Conservation (phyloP, 1,139 yeast species). For the Saccharomyces pastorianus region DNA sequence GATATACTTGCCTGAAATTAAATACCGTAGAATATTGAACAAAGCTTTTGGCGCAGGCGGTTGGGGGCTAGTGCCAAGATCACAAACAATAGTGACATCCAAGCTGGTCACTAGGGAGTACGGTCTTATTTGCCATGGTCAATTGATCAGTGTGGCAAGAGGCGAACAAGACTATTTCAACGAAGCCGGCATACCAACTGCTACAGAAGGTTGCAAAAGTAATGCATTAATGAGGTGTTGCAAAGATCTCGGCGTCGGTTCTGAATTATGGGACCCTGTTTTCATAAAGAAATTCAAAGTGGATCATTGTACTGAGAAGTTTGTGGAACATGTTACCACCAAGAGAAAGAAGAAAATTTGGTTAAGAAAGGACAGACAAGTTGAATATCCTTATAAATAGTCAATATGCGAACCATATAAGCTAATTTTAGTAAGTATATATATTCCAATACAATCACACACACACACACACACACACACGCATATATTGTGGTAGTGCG, state of each 20-base stretch:
- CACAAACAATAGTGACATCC: constrained; percentile 67
- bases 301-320: constrained; percentile 69
- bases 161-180: constrained; percentile 94
- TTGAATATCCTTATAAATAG: constrained; percentile 72
- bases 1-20: constrained; percentile 88
- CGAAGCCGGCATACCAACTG: constrained; percentile 84
- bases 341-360: constrained; percentile 84
- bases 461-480: neutral
- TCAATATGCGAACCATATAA: neutral
- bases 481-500: neutral
- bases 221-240: constrained; percentile 97
- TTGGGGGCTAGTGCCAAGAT: constrained; percentile 95
- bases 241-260: constrained; percentile 92
- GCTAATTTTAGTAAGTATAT: neutral
- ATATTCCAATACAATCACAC: neutral
- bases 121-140: constrained; percentile 78
- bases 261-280: constrained; percentile 94
- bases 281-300: constrained; percentile 77
- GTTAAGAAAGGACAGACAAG: constrained; percentile 73
- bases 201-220: constrained; percentile 94
- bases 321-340: constrained; percentile 75
- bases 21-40: constrained; percentile 81
- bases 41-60: constrained; percentile 97
- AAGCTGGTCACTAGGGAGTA: constrained; percentile 75
- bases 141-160: constrained; percentile 83